Conservation (phyloP, 192 early-diverging fungal genomes). For the Backusella morwellensis region DNA sequence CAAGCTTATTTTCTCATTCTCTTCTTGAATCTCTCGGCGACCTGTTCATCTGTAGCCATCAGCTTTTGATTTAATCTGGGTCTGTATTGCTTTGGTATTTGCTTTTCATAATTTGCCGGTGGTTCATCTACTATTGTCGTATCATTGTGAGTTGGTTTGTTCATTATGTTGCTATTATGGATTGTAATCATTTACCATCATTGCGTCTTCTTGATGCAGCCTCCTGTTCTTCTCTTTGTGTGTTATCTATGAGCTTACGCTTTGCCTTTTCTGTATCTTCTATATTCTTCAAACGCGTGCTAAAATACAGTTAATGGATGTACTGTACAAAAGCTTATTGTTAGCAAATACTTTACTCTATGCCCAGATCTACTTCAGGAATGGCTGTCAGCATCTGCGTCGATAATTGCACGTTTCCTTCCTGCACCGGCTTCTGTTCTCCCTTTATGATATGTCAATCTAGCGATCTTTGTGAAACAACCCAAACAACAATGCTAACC, state of each 20-base stretch:
- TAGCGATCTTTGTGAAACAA: not conserved
- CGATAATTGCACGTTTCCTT: constrained; percentile 86
- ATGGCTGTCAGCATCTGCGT: constrained; percentile 89
- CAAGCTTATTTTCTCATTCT: constrained; percentile 61
- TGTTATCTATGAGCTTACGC: constrained; percentile 47
- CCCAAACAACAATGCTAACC: constrained; percentile 21
- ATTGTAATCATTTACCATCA: not conserved
- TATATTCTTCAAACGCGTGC: constrained; percentile 68
- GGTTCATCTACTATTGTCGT: not conserved
- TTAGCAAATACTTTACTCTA: constrained; percentile 47
- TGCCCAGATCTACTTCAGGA: constrained; percentile 88
- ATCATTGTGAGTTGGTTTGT: not conserved
- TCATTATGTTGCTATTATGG: constrained; percentile 14
- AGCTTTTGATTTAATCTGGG: constrained; percentile 50
- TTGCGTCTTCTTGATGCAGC: not conserved
- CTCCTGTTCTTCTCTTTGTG: constrained; percentile 33
- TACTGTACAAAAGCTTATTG: not conserved
- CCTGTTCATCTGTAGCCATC: constrained; percentile 84
- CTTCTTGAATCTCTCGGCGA: constrained; percentile 84
- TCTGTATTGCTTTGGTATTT: constrained; percentile 24
- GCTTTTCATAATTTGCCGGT: constrained; percentile 33
- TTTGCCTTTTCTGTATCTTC: constrained; percentile 80
- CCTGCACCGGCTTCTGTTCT: constrained; percentile 62
- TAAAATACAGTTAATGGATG: constrained; percentile 16
- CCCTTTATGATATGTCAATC: constrained; percentile 22